These are phyloP conservation scores for Blastobotrys serpentis DNA, from an alignment of 1,139 yeast genomes.

Conservation along the genomic window DNA sequence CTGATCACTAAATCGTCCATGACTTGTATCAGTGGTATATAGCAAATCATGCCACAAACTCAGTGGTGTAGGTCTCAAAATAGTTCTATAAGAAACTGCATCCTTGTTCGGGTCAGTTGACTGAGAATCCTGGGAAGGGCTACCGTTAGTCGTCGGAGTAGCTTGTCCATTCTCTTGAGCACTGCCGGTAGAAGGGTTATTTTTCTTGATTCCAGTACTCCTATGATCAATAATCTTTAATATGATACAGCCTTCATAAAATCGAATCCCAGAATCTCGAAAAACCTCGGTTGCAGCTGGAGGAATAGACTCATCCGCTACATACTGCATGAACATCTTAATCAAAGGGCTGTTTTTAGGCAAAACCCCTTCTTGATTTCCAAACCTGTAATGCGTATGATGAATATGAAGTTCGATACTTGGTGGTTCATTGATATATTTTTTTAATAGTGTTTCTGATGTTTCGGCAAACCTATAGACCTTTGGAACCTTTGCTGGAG, in stretches of 20 bases:
- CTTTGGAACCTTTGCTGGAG: conserved; percentile 4
- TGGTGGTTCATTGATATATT: conserved; percentile 75
- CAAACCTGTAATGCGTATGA: conserved; percentile 83
- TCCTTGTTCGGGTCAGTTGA: not conserved
- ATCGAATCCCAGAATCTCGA: conserved; percentile 76
- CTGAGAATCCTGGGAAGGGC: conserved; percentile 8
- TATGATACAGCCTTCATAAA: conserved; percentile 88
- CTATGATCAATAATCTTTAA: conserved; percentile 81
- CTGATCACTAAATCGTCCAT: conserved; percentile 68
- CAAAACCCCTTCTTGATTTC: conserved; percentile 71
- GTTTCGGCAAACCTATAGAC: conserved; percentile 52
- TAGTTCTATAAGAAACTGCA: conserved; percentile 65
- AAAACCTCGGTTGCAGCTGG: conserved; percentile 86
- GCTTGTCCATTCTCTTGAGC: conserved; percentile 1
- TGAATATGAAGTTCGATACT: conserved; percentile 86
- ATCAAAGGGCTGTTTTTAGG: conserved; percentile 81
- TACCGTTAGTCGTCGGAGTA: not conserved
- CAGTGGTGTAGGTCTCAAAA: conserved; percentile 75
- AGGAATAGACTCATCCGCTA: conserved; percentile 80
- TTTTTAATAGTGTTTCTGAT: conserved; percentile 69
- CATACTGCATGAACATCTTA: conserved; percentile 68
- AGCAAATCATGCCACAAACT: conserved; percentile 83
- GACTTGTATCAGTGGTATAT: conserved; percentile 75
- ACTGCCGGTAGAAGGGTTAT: conserved; percentile 9
- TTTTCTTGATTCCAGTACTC: conserved; percentile 24